Conservation (phyloP, 257 asterid genomes). For the Nicotiana knightiana region DNA sequence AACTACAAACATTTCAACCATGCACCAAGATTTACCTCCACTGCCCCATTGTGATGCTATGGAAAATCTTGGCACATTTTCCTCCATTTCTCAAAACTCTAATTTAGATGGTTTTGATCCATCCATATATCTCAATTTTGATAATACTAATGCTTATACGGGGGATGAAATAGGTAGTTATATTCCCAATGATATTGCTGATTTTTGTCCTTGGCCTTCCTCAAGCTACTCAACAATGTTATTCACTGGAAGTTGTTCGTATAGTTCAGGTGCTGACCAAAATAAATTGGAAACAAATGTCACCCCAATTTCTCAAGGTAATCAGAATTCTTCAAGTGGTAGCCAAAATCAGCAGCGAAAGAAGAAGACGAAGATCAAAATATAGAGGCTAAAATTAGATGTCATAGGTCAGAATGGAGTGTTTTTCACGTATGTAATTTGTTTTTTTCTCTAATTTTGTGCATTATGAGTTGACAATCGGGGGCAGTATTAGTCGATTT, state of each 20-base stretch:
- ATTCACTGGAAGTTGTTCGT: neutral
- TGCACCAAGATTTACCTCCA: neutral
- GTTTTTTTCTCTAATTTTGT: neutral
- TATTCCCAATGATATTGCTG: neutral
- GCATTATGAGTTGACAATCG: too few species aligned
- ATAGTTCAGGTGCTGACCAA: neutral
- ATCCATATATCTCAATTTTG: neutral
- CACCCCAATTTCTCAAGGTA: neutral
- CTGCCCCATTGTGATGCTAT: neutral
- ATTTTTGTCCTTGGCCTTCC: neutral
- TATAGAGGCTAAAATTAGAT: neutral
- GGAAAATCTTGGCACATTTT: neutral
- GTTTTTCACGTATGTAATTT: neutral
- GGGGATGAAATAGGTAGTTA: neutral
- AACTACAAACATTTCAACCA: neutral
- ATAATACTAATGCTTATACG: neutral
- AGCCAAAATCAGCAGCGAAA: neutral
- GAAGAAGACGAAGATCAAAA: neutral
- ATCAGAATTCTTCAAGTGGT: neutral
- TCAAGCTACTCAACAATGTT: too few species aligned
- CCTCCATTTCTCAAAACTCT: neutral
- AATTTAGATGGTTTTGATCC: neutral
- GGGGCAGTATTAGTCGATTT: too few species aligned
- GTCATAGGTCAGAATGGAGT: neutral
- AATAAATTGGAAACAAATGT: neutral